Evolutionary conservation across 2,329 filamentous ascomycete species (phyloP), one percentile per base, ranked within the genome.

Genomic region (Neopestalotiopsis clavispora): DNA sequence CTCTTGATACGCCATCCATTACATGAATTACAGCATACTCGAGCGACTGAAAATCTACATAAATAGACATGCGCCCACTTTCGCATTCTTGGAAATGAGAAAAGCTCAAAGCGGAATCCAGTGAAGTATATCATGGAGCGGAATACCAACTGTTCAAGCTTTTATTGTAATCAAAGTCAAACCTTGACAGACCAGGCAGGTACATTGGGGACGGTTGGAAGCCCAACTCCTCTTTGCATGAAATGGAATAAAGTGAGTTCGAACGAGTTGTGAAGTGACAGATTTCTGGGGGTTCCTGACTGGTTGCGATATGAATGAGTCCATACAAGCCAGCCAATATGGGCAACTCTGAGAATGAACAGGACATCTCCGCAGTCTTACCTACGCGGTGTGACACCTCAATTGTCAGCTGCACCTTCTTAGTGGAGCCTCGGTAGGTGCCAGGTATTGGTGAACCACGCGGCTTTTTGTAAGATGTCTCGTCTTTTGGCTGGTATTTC

Each of bases 391-490:
- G 59, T 62, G 59, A 34, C 34, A 62, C 30, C 59, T 34, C n/a
- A 17, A 62, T 17, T 34, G 32, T 62, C 30, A 62, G 59, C 30
- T 62, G 59, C 59, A 30, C 23, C 30, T 62, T 34, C 10, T 38
- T 32, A 20, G 61, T 64, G 61, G 61, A 40, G 40, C 61, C 40
- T 64, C 61, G 61, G 61, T 42, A 40, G 34, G 6, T 38, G 10
- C 34, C 34, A 38, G 34, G 6, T 10, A 3, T 64, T 64, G 38
- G 40, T 64, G 61, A 40, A 45, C 40, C 61, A 64, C 61, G 61
- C 61, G 61, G 61, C 61, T 12, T n/a, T 38, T 45, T 34, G 34
- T 62, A 30, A 61, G 23, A 13, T 61, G 20, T 20, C 30, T 61
- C 17, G 59, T 28, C 57, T 17, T 14, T 23, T 56, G 12, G 17